Evolutionary conservation across 2,329 filamentous ascomycete species (phyloP), one percentile per base, ranked within the genome.

Genomic region (Aspergillus vadensis): DNA sequence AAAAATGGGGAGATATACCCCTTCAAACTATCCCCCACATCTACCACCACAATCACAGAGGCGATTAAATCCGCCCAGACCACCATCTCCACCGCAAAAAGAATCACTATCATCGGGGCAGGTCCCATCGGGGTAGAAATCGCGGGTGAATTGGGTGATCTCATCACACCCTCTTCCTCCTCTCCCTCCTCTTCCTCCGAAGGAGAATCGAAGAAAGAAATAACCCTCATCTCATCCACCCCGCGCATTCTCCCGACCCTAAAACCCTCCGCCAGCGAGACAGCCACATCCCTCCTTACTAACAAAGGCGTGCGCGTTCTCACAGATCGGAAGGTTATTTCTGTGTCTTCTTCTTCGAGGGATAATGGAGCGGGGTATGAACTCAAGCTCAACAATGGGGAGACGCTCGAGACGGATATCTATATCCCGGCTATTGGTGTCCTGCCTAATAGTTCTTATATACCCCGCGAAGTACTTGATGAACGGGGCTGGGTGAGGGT

Each of bases 391-490:
- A 73, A 71, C 61, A 80, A 82, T 59, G 83, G 83, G 44, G 74
- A 79, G 49, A 76, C 71, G 2, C 65, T 83, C 41, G 75, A 76
- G 1, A 77, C 80, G 2, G 84, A 86, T 65, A 62, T 84, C 23
- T 86, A 83, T 67, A 80, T 87, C 58, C 78, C 80, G 3, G 82
- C 82, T 0, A 78, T 78, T 14, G 85, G 85, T 27, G 80, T 80
- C 12, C 67, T 72, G 7, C 84, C 84, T 0, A 86, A 85, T 70
- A 82, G 79, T 19, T 75, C 73, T 8, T 87, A 80, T 69, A 72
- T 87, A 1, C 83, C 84, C 0, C 55, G 67, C 4, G 67, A 75
- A 6, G 78, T 84, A 43, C 76, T 86, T 3, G 74, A 79, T 60
- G 70, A 73, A 0, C 62, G 69, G n/a, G 81, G 81, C 14, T 82